Conservation (phyloP, 805 yeast species). For the Saturnispora zaruensis region DNA sequence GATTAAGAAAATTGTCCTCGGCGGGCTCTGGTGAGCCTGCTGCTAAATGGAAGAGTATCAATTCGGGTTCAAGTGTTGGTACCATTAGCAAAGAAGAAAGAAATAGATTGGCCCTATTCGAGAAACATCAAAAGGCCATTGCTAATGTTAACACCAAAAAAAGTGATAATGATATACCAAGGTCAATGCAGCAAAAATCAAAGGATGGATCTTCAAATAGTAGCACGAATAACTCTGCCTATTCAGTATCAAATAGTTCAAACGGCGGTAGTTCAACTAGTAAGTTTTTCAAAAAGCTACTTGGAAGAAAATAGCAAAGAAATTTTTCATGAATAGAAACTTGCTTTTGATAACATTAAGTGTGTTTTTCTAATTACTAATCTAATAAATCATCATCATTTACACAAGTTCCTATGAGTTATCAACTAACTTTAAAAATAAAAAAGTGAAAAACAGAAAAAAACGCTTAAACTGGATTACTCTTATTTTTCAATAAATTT, state of each 20-base stretch:
- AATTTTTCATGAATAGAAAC: background rate
- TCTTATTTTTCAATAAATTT: background rate
- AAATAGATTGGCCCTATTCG: conserved; percentile 21
- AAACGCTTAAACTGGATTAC: background rate
- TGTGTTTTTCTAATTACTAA: background rate
- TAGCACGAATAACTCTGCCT: background rate
- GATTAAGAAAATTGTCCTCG: background rate
- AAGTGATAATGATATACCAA: background rate
- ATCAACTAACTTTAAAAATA: background rate
- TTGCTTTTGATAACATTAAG: background rate
- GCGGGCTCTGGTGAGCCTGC: background rate
- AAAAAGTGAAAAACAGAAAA: background rate
- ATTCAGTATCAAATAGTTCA: background rate
- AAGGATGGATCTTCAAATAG: background rate
- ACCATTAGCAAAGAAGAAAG: conserved; percentile 5
- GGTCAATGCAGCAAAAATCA: background rate
- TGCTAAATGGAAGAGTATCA: conserved; percentile 6
- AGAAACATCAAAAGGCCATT: conserved; percentile 25
- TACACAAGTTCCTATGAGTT: background rate
- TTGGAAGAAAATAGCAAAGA: conserved; percentile 7
- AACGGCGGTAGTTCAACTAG: background rate
- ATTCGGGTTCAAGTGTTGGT: conserved; percentile 1
- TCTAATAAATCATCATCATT: background rate
- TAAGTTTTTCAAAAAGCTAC: conserved; percentile 11
- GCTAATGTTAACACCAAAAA: conserved; percentile 18